Conservation (phyloP, 2,329 filamentous ascomycete genomes). For the Botryotinia calthae region DNA sequence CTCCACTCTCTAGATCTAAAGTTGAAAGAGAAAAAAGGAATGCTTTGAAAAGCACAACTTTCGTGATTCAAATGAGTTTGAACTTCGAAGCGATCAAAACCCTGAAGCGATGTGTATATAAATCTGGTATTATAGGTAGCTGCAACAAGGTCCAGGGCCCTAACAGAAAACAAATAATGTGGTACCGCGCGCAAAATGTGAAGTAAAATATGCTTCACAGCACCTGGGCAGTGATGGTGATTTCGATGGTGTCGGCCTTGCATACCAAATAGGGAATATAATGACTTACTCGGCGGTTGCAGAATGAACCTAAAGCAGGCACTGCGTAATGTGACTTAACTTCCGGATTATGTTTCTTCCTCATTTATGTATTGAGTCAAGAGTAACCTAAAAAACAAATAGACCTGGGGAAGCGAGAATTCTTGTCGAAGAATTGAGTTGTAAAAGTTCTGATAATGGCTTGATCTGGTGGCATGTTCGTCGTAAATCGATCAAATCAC, state of each 20-base stretch:
- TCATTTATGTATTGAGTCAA: constrained; percentile 1
- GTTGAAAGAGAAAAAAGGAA: neutral
- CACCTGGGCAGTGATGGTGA: constrained; percentile 24
- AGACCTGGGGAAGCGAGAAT: neutral
- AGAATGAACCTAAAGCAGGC: constrained; percentile 12
- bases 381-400: neutral
- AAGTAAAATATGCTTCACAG: constrained; percentile 19
- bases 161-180: constrained; percentile 10
- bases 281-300: constrained; percentile 23
- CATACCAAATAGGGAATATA: constrained; percentile 17
- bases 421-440: neutral
- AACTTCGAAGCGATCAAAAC: neutral
- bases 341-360: neutral
- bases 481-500: constrained; percentile 17
- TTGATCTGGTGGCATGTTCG: constrained; percentile 24
- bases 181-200: constrained; percentile 13
- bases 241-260: constrained; percentile 12
- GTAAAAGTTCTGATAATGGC: constrained; percentile 20
- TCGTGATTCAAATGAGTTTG: neutral
- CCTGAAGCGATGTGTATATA: constrained; percentile 30
- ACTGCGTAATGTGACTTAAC: neutral
- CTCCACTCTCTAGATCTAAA: constrained; percentile 19
- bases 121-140: constrained; percentile 30
- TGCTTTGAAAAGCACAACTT: neutral
- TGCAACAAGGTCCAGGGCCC: constrained; percentile 20